Evolutionary conservation across 2,329 filamentous ascomycete genomes (phyloP).

Genomic region (Fusarium paranaense): DNA sequence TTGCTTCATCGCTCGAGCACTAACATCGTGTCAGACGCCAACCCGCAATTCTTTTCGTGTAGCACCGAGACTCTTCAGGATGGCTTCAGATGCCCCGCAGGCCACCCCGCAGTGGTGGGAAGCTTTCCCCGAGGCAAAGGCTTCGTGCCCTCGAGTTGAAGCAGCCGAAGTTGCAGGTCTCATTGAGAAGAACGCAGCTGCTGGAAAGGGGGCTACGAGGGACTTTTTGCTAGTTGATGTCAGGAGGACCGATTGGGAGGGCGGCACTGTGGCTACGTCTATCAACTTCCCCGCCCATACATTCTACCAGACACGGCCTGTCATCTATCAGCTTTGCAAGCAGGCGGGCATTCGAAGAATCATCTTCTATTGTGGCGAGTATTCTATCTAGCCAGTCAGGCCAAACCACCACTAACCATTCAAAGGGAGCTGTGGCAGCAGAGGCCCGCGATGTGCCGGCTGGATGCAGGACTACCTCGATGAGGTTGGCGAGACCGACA

Average conservation of each 20-base stretch:
- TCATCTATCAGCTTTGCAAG: slow-evolving; percentile 62
- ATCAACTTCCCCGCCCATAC: slow-evolving; percentile 69
- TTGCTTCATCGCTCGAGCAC: fast-evolving
- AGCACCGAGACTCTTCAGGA: slow-evolving; percentile 5
- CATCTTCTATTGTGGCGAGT: slow-evolving; percentile 67
- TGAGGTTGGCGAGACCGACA: slow-evolving; percentile 55
- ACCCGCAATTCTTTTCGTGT: too few relatives aligned
- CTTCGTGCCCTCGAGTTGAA: slow-evolving; percentile 53
- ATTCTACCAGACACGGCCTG: slow-evolving; percentile 62
- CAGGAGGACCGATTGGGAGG: slow-evolving; percentile 65
- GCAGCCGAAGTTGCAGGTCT: slow-evolving; percentile 54
- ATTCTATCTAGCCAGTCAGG: neutral
- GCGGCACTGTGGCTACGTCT: slow-evolving; percentile 69
- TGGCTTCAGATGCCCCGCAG: slow-evolving; percentile 41
- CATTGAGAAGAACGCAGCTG: slow-evolving; percentile 52
- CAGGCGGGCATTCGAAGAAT: slow-evolving; percentile 60
- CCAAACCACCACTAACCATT: neutral
- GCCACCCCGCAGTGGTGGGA: slow-evolving; percentile 52
- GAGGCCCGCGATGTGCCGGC: slow-evolving; percentile 63
- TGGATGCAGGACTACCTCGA: slow-evolving; percentile 69
- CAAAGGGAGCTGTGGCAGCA: slow-evolving; percentile 62
- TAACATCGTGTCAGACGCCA: neutral
- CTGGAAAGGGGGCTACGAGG: slow-evolving; percentile 41
- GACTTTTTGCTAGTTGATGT: slow-evolving; percentile 64
- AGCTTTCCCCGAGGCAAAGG: slow-evolving; percentile 57